Base-by-base conservation (phyloP, 768 basidiomycete species). In the Kwoniella shandongensis region DNA sequence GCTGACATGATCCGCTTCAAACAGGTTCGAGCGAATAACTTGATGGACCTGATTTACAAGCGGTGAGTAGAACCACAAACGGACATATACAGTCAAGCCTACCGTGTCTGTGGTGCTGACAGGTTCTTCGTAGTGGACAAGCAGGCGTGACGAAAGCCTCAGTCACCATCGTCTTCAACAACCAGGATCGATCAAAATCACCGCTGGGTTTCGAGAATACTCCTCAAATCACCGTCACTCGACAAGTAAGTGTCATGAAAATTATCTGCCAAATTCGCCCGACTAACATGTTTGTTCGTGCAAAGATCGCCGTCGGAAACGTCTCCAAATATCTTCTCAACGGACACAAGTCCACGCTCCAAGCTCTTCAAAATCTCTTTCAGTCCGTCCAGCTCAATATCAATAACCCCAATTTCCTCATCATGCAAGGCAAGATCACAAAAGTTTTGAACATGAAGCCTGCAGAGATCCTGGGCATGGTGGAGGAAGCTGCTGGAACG, bases 351-450 rank as follows among this genome's bases (percentile, higher is more conserved):
- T 81, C 91, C 2, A 84, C 85, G 3, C 91, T 96, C 63, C 84
- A 88, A 51, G 81, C 80, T 1, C 83, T 99, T 0, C 96, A 96
- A 69, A 88, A 85, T 26, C 81, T 98, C 13, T 98, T 99, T 71
- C 96, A 98, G 73, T 87, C 89, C 38, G 93, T 99, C 0, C 92
- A 96, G 76, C 84, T 99, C 63, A 98, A 98, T 74, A 98, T 99
- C 82, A 99, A 98, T 79, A 97, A 97, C 77, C 96, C 96, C 41
- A 98, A 98, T 75, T 98, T 98, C 79, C 82, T 99, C 57, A 97
- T 98, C 75, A 98, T 98, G 94, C 96, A 99, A 78, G 94, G 96
- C 26, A 89, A 93, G 47, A 99, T 99, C 74, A 99, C 96, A 11
- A 99, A 98, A 80, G 93, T 88, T 29, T 84, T 99, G 46, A 98